A percentile compares a stretch with the other conserved stretches of the same genome.
Conservation (phyloP, 2,329 filamentous ascomycete species). For the Botrytis hyacinthi region DNA sequence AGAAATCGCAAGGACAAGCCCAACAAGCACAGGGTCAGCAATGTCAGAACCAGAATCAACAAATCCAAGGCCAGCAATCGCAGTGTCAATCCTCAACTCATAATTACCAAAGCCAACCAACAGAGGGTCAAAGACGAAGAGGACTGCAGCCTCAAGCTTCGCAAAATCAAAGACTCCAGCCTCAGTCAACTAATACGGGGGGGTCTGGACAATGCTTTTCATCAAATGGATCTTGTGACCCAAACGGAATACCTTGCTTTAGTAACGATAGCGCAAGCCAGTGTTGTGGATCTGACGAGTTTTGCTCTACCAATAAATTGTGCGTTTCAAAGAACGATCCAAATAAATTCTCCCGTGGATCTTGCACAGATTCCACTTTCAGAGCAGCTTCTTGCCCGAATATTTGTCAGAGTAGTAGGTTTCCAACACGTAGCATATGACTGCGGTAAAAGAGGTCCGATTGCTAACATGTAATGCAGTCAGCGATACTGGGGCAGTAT, state of each 20-base stretch:
- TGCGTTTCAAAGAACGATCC: conserved; percentile 23
- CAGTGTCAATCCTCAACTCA: neutral
- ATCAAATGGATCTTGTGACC: conserved; percentile 21
- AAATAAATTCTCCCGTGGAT: conserved; percentile 22
- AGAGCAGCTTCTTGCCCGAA: conserved; percentile 23
- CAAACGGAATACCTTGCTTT: conserved; percentile 26
- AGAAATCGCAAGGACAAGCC: neutral
- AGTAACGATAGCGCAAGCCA: conserved; percentile 20
- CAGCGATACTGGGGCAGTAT: conserved; percentile 19
- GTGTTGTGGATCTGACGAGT: conserved; percentile 25
- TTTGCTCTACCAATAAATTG: conserved; percentile 27
- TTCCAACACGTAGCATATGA: neutral
- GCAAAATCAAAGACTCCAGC: neutral
- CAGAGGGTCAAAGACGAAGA: neutral
- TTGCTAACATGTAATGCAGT: conserved; percentile 17
- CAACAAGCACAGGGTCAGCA: neutral
- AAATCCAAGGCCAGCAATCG: neutral
- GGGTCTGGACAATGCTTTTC: conserved; percentile 21
- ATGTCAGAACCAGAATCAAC: neutral
- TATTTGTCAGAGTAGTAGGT: conserved; percentile 26
- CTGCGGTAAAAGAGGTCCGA: neutral
- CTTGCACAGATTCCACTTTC: conserved; percentile 24
- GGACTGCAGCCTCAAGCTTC: neutral
- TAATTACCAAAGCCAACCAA: neutral
- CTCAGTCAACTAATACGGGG: neutral